Conservation (phyloP, 2,329 filamentous ascomycete species). For the Amesomyces nigricolor region DNA sequence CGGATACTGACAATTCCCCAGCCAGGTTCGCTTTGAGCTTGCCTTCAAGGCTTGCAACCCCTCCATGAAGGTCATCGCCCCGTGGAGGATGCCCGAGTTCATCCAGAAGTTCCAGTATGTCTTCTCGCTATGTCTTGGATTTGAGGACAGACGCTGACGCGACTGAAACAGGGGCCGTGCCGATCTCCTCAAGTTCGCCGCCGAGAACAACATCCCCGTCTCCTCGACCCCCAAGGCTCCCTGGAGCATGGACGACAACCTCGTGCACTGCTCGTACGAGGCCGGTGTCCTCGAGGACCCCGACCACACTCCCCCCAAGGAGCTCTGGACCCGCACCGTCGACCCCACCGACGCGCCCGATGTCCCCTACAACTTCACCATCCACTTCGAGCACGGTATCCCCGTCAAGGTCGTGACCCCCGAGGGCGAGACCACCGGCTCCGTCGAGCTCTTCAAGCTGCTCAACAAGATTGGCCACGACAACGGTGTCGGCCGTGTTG, state of each 20-base stretch:
- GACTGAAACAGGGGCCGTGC: slow-evolving; percentile 48
- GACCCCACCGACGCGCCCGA: slow-evolving; percentile 67
- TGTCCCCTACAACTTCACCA: slow-evolving; percentile 63
- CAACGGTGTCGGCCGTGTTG: slow-evolving; percentile 72
- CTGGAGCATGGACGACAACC: slow-evolving; percentile 57
- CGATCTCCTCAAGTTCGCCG: slow-evolving; percentile 68
- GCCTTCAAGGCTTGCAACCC: slow-evolving; percentile 44
- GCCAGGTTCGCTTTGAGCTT: slow-evolving; percentile 60
- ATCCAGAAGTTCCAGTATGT: slow-evolving; percentile 57
- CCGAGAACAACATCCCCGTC: slow-evolving; percentile 62
- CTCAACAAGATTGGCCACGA: slow-evolving; percentile 65
- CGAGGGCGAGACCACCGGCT: slow-evolving; percentile 64
- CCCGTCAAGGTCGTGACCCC: slow-evolving; percentile 70
- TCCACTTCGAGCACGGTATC: slow-evolving; percentile 63
- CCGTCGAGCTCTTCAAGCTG: slow-evolving; percentile 66
- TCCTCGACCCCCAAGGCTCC: slow-evolving; percentile 63
- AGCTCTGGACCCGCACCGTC: slow-evolving; percentile 74
- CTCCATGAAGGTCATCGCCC: slow-evolving; percentile 66
- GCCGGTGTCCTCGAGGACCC: slow-evolving; percentile 67
- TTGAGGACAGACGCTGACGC: too few species aligned
- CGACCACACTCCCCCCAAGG: slow-evolving; percentile 59
- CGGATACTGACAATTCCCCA: slow-evolving; percentile 37
- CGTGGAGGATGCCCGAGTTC: slow-evolving; percentile 66
- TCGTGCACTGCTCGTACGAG: slow-evolving; percentile 76
- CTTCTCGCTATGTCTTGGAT: too few species aligned